Evolutionary conservation across 306 rosid genomes (phyloP).

Genomic region (Acacia confusa): DNA sequence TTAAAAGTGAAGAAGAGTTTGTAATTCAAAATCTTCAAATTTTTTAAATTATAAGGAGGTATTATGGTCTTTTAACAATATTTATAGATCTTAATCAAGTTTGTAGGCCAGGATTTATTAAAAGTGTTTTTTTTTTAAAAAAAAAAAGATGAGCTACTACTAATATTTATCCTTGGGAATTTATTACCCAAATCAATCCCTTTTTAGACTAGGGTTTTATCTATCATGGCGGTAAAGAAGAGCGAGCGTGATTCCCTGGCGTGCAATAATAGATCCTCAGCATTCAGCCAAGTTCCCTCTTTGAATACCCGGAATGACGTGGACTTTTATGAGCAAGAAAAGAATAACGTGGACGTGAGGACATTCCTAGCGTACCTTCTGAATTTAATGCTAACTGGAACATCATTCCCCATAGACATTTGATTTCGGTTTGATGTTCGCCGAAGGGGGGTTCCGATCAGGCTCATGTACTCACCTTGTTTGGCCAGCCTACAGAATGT

Average conservation of each 20-base stretch:
- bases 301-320: not conserved
- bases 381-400: not conserved
- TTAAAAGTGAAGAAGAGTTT: too few species aligned
- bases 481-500: not conserved
- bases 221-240: not conserved
- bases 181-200: not conserved
- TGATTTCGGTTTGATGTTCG: not conserved
- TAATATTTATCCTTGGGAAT: too few species aligned
- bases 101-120: too few species aligned
- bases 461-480: not conserved
- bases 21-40: too few species aligned
- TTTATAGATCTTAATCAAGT: too few species aligned
- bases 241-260: not conserved
- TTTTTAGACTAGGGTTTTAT: not conserved
- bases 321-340: too few species aligned
- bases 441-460: not conserved
- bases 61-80: too few species aligned
- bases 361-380: not conserved
- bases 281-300: not conserved
- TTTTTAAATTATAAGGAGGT: too few species aligned
- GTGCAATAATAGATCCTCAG: not conserved
- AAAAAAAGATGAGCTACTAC: too few species aligned
- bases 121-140: too few species aligned
- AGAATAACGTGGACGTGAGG: not conserved
- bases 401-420: not conserved